Percentiles rank a stretch among this genome's conserved stretches.
These are phyloP conservation scores for Aspergillus neotritici DNA, from an alignment of 2,329 filamentous ascomycete genomes.

Conservation along the genomic window DNA sequence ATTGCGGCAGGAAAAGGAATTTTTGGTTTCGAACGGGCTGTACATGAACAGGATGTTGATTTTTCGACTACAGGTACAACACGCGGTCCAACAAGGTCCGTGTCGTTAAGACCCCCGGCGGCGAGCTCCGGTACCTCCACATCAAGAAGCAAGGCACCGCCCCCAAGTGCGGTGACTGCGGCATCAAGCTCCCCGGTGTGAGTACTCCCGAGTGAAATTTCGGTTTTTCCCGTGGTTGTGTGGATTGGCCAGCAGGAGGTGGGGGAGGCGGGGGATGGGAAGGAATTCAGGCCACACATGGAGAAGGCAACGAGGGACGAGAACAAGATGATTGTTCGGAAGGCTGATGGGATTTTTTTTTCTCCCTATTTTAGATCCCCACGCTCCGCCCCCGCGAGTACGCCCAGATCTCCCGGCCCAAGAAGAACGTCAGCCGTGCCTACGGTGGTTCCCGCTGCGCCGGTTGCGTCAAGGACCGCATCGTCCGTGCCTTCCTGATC, in stretches of 20 bases:
- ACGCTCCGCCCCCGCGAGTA: constrained; percentile 98
- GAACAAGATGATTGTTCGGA: constrained; percentile 4
- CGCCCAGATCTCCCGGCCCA: constrained; percentile 90
- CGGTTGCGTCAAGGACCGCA: constrained; percentile 96
- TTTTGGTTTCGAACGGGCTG: neutral
- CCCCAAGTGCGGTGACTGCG: constrained; percentile 99
- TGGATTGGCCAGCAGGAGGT: no score
- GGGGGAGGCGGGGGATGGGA: constrained; percentile 7
- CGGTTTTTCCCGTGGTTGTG: constrained; percentile 7
- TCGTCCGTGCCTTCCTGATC: constrained; percentile 97
- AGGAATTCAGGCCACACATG: constrained; percentile 12
- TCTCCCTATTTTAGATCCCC: constrained; percentile 59
- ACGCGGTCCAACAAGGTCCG: constrained; percentile 96
- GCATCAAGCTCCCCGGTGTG: constrained; percentile 95
- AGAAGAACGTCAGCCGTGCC: constrained; percentile 98
- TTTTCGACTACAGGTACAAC: constrained; percentile 69
- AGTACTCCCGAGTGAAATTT: constrained; percentile 47
- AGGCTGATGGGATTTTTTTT: constrained; percentile 10
- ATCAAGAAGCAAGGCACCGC: constrained; percentile 99
- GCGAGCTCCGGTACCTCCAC: constrained; percentile 92
- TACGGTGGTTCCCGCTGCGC: constrained; percentile 98
- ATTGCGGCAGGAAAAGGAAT: constrained; percentile 9
- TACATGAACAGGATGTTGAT: constrained; percentile 26
- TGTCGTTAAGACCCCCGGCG: constrained; percentile 92
- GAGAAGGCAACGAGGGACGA: constrained; percentile 3